These are phyloP conservation scores for Gossypium aridum DNA, from an alignment of 441 rosid genomes.

Conservation along the genomic window DNA sequence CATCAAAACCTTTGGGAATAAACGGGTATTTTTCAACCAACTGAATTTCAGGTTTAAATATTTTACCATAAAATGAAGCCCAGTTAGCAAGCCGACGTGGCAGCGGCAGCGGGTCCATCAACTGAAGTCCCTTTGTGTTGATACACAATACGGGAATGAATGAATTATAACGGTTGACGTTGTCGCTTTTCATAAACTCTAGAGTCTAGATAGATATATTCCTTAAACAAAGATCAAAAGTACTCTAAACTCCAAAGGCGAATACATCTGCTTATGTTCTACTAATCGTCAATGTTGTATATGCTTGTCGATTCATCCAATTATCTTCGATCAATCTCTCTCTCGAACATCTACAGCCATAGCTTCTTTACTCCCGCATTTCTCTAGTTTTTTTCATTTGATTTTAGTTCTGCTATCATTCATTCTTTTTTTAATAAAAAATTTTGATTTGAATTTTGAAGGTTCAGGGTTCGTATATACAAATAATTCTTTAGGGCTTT, in stretches of 20 bases:
- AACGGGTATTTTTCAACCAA: too few relatives aligned
- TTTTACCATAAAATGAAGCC: too few relatives aligned
- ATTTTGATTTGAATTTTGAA: background rate
- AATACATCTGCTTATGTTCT: background rate
- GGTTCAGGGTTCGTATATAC: background rate
- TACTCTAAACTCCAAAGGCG: too few relatives aligned
- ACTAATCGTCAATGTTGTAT: background rate
- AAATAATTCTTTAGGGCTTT: background rate
- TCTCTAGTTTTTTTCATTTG: background rate
- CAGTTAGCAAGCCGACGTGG: too few relatives aligned
- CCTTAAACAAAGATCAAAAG: background rate
- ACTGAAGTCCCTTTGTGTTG: too few relatives aligned
- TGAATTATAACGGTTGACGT: conserved; percentile 14
- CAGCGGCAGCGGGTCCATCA: too few relatives aligned
- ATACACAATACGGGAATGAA: too few relatives aligned
- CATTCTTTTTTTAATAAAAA: background rate
- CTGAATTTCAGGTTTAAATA: too few relatives aligned
- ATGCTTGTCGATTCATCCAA: background rate
- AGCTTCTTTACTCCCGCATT: background rate
- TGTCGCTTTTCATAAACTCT: conserved; percentile 10
- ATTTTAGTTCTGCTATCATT: background rate
- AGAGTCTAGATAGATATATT: background rate
- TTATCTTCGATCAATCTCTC: background rate
- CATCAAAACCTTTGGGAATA: too few relatives aligned
- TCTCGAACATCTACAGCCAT: background rate